These are phyloP conservation scores for Hyphopichia pseudoburtonii DNA, from an alignment of 1,139 yeast species.

Conservation along the genomic window DNA sequence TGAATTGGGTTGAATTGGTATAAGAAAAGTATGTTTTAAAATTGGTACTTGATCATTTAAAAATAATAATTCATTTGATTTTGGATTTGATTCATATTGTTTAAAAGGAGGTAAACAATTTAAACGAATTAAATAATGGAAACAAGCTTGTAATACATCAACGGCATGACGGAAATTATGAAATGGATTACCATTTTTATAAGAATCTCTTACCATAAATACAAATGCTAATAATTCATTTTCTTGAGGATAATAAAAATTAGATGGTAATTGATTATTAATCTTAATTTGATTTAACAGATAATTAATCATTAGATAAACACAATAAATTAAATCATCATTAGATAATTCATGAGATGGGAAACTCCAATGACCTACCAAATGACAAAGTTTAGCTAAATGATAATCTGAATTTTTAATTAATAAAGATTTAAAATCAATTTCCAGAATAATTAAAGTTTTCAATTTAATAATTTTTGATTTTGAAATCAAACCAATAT, in stretches of 20 bases:
- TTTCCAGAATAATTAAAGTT: slow-evolving; percentile 31
- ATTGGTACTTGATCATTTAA: background rate
- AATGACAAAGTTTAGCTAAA: slow-evolving; percentile 31
- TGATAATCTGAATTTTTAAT: slow-evolving; percentile 24
- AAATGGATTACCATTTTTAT: slow-evolving; percentile 82
- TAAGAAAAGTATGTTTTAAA: background rate
- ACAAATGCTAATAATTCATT: slow-evolving; percentile 58
- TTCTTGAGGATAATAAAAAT: slow-evolving; percentile 27
- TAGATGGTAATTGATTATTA: slow-evolving; percentile 14
- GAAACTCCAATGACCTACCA: slow-evolving; percentile 55
- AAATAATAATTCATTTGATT: slow-evolving; percentile 20
- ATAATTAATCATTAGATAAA: slow-evolving; percentile 52
- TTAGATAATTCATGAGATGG: slow-evolving; percentile 67
- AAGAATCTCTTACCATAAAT: slow-evolving; percentile 68
- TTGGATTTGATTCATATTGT: slow-evolving; percentile 35
- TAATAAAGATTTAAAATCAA: slow-evolving; percentile 39
- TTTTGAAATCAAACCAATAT: slow-evolving; percentile 23
- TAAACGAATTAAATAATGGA: slow-evolving; percentile 56
- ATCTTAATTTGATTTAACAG: slow-evolving; percentile 37
- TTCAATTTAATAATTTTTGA: slow-evolving; percentile 23
- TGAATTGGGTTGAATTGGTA: background rate
- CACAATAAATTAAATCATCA: slow-evolving; percentile 69
- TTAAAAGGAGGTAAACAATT: slow-evolving; percentile 44
- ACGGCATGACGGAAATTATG: slow-evolving; percentile 96
- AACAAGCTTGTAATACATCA: slow-evolving; percentile 91